Percentiles rank a stretch among this genome's conserved stretches.
phyloP scores from a whole-genome alignment of 1,284 basidiomycete genomes.

The Ustilago tritici region DNA sequence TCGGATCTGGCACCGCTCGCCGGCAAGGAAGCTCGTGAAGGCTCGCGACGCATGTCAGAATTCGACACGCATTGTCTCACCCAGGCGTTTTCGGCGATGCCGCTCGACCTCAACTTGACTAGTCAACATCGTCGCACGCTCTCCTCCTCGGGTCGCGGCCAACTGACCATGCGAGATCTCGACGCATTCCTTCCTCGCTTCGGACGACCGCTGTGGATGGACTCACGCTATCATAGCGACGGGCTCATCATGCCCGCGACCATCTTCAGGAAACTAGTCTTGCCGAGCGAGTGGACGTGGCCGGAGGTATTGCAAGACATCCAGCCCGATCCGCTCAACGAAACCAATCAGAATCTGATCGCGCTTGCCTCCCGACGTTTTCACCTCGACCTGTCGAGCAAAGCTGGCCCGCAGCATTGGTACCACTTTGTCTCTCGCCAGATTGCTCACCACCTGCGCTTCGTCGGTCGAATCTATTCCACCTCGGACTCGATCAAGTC shows the following conservation, averaged over 20 bases:
- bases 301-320: not conserved
- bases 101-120: not conserved
- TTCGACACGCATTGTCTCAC: no score
- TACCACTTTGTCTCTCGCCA: not conserved
- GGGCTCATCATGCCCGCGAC: not conserved
- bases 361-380: not conserved
- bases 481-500: not conserved
- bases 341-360: not conserved
- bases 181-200: not conserved
- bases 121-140: not conserved
- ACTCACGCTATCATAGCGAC: not conserved
- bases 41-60: no score
- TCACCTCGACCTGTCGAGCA: not conserved
- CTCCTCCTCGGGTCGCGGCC: not conserved
- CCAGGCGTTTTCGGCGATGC: no score
- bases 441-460: not conserved
- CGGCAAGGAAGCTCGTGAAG: no score
- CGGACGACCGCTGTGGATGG: constrained; percentile 2
- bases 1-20: not conserved
- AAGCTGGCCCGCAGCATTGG: not conserved
- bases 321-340: not conserved
- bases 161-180: not conserved
- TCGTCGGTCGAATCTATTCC: not conserved
- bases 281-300: not conserved
- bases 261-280: not conserved